Evolutionary conservation across 352 stramenopile species (phyloP).

Genomic region (Achlya hypogyna): DNA sequence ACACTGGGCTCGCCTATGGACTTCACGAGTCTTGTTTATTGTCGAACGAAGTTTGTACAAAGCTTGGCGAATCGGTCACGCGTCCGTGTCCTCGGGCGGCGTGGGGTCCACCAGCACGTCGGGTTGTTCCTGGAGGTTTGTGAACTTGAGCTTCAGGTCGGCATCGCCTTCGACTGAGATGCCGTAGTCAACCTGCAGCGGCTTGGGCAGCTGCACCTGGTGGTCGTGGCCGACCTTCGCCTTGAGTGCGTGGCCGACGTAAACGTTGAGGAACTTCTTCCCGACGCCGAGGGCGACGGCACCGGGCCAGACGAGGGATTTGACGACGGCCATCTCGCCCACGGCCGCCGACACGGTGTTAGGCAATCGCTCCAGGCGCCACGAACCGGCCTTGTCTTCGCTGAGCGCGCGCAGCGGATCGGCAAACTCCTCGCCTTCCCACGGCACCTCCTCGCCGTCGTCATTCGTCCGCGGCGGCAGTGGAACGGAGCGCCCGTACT

Average conservation of each 20-base stretch:
- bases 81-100: slow-evolving; percentile 30
- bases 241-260: slow-evolving; percentile 81
- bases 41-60: too few species aligned
- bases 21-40: too few species aligned
- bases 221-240: slow-evolving; percentile 44
- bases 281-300: slow-evolving; percentile 76
- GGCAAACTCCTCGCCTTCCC: slow-evolving; percentile 54
- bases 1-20: too few species aligned
- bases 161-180: slow-evolving; percentile 31
- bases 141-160: slow-evolving; percentile 40
- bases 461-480: slow-evolving; percentile 63
- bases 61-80: background rate
- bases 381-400: slow-evolving; percentile 58
- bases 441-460: slow-evolving; percentile 61
- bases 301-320: slow-evolving; percentile 77
- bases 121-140: slow-evolving; percentile 50
- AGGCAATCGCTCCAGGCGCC: slow-evolving; percentile 66
- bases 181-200: slow-evolving; percentile 41
- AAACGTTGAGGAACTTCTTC: slow-evolving; percentile 86
- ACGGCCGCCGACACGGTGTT: slow-evolving; percentile 50
- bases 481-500: slow-evolving; percentile 58
- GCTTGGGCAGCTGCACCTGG: slow-evolving; percentile 41
- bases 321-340: slow-evolving; percentile 52
- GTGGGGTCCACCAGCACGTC: slow-evolving; percentile 75
- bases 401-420: slow-evolving; percentile 44